Base-by-base conservation (phyloP, 208 protist species). In the Trypanosoma mega region DNA sequence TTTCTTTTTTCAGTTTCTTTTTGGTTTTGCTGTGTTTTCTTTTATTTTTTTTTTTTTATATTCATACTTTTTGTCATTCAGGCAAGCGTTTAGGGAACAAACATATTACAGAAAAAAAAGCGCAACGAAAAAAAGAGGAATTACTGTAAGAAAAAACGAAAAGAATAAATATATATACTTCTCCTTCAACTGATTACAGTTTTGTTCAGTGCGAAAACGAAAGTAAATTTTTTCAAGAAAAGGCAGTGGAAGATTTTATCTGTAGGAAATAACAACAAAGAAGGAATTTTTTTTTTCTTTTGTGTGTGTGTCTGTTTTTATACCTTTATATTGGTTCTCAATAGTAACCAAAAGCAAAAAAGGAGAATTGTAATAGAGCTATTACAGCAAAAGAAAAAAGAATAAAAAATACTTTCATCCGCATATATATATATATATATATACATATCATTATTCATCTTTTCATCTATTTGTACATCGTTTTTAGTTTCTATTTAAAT, bases 121-220 rank as follows among this genome's bases (percentile, higher is more conserved):
- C 12, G 45, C 6, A 30, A 50, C 6, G 12, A 37, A 34, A 57
- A 34, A 26, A 37, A 37, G 20, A 57, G 11, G 9, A 31, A 53
- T 34, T 37, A 24, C 26, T 23, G 8, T 37, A 57, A 57, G 24
- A 31, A 64, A 54, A 39, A 36, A 56, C 34, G 27, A 62, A 62
- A 51, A 29, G 51, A 31, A 21, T 24, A 3, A 59, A 11, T 14
- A 24, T 43, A 18, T 20, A 12, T n/a, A n/a, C n/a, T 61, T 49
- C 21, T 49, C 21, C 16, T 61, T 61, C 14, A 12, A 21, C n/a
- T 8, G 8, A 14, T 55, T 56, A n/a, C n/a, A n/a, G n/a, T n/a
- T n/a, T n/a, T n/a, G n/a, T n/a, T n/a, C n/a, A n/a, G n/a, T n/a
- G n/a, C n/a, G n/a, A n/a, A n/a, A n/a, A n/a, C n/a, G n/a, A n/a